These are phyloP conservation scores for Trebouxiophyceae sp. DNA, from an alignment of 163 green algal species.

Conservation along the genomic window DNA sequence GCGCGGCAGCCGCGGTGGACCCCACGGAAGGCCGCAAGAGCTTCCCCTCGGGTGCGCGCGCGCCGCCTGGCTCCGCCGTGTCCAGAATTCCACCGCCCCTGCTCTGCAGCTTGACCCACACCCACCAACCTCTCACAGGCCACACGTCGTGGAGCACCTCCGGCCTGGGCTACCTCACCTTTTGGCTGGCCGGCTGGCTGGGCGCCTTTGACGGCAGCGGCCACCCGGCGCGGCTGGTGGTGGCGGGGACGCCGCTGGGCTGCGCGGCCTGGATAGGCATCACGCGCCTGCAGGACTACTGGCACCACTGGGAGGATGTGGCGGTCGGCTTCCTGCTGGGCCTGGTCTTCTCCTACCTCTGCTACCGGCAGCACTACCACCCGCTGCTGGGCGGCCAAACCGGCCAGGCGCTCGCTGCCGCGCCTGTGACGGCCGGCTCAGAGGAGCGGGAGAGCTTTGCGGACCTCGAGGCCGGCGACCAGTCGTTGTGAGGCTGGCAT, in stretches of 20 bases:
- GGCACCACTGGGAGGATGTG: constrained; percentile 43
- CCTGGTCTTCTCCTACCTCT: constrained; percentile 24
- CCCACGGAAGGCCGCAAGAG: constrained; percentile 37
- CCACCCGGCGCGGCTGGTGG: constrained; percentile 16
- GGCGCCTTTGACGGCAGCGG: constrained; percentile 29
- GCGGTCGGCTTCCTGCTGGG: constrained; percentile 33
- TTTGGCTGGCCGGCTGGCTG: constrained; percentile 41
- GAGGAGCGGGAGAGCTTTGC: too few relatives aligned
- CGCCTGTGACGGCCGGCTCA: too few relatives aligned
- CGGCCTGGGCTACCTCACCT: constrained; percentile 33
- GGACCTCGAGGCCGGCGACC: too few relatives aligned
- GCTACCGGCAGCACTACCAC: constrained; percentile 32
- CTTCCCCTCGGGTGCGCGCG: constrained; percentile 32
- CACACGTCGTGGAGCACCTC: constrained; percentile 48
- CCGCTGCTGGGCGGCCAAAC: constrained; percentile 1
- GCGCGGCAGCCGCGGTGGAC: constrained; percentile 20
- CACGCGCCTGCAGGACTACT: constrained; percentile 33
- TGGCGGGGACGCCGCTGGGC: constrained; percentile 3
- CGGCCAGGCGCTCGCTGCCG: too few relatives aligned
- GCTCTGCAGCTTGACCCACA: too few relatives aligned
- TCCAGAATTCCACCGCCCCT: not conserved
- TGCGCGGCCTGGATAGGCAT: constrained; percentile 30
- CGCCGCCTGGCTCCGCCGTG: too few relatives aligned
- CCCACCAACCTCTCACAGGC: constrained; percentile 16
- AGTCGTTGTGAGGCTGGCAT: too few relatives aligned